phyloP scores from a whole-genome alignment of 148 eudicot species.

The Camellia sinensis region DNA sequence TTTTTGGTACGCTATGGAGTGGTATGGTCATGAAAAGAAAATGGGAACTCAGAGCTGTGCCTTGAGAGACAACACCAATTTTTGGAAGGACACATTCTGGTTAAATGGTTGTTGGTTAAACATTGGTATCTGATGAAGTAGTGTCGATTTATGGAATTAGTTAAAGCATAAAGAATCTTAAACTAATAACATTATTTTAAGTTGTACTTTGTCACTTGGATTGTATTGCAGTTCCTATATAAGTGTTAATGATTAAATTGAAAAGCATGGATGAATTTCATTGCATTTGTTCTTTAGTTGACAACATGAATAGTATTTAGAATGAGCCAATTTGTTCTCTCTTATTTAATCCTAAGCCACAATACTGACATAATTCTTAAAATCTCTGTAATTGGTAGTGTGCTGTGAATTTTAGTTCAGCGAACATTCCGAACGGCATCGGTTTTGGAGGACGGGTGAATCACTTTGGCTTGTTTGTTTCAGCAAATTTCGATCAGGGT shows the following conservation, averaged over 20 bases:
- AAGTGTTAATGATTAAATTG: neutral
- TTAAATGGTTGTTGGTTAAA: neutral
- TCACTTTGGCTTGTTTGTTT: conserved; percentile 81
- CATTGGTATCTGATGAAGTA: neutral
- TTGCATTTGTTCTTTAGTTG: neutral
- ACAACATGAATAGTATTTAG: neutral
- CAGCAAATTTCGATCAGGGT: conserved; percentile 82
- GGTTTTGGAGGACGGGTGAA: conserved; percentile 75
- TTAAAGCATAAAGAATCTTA: conserved; percentile 2
- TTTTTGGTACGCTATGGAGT: neutral
- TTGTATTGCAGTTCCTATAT: neutral
- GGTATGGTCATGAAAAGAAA: no score
- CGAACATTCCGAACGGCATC: conserved; percentile 84
- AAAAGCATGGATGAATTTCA: neutral
- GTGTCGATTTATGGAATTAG: neutral
- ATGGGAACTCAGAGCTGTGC: no score
- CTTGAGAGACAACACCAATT: no score
- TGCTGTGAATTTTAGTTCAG: conserved; percentile 74
- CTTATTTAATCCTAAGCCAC: neutral
- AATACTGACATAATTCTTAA: neutral
- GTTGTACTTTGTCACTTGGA: neutral
- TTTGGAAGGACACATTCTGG: no score
- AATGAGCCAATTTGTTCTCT: neutral
- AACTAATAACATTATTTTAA: neutral
- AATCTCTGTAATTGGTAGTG: conserved; percentile 45